phyloP scores from a whole-genome alignment of 257 asterid species.

The Marsdenia floribunda region DNA sequence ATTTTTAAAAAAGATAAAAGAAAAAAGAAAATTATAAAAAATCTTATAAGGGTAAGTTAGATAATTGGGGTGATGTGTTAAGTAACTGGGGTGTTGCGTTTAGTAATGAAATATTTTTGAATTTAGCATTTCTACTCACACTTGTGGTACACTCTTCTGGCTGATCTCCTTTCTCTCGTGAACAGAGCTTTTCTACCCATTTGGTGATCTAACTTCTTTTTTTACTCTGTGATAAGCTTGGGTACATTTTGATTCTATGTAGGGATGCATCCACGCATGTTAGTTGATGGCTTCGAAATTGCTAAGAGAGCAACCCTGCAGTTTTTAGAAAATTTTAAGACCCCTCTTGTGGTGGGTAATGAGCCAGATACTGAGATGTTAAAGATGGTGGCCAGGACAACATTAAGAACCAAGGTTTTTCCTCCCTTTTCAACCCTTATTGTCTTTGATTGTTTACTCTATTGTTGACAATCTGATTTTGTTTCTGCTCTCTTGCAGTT shows the following conservation, averaged over 20 bases:
- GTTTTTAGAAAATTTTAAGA: slow-evolving; percentile 90
- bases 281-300: slow-evolving; percentile 95
- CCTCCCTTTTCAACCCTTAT: background rate
- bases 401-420: slow-evolving; percentile 83
- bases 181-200: background rate
- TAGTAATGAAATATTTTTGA: no score
- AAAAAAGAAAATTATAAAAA: no score
- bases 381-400: slow-evolving; percentile 96
- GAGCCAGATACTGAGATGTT: slow-evolving; percentile 94
- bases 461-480: background rate
- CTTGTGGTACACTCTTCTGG: background rate
- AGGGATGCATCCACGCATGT: slow-evolving; percentile 99
- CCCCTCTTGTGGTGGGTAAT: slow-evolving; percentile 82
- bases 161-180: background rate
- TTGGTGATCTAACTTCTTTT: background rate
- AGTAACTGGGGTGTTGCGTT: no score
- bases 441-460: no score
- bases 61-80: no score
- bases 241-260: slow-evolving; percentile 20
- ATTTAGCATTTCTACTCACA: background rate
- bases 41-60: no score
- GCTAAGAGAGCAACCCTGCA: slow-evolving; percentile 89
- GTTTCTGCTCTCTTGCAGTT: slow-evolving; percentile 42
- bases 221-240: background rate
- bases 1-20: no score